Conservation (phyloP, 345 rosid species). For the Gossypium rotundifolium region DNA sequence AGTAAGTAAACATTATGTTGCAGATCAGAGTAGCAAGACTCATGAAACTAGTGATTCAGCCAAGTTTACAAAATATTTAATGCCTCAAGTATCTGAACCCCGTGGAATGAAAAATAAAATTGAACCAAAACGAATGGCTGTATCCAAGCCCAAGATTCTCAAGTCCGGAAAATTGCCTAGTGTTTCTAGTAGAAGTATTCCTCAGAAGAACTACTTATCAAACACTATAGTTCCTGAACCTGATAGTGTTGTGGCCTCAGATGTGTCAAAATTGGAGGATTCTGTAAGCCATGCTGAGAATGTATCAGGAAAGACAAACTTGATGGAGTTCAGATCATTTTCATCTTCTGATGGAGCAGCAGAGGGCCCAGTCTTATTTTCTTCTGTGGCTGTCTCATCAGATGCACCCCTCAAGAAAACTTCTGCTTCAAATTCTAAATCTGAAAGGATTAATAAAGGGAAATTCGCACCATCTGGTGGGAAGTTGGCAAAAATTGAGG, state of each 20-base stretch:
- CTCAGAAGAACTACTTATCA: constrained; percentile 37
- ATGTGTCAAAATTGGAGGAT: constrained; percentile 35
- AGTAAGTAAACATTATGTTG: constrained; percentile 87
- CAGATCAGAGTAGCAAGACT: constrained; percentile 38
- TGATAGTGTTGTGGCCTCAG: constrained; percentile 29
- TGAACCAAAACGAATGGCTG: constrained; percentile 39
- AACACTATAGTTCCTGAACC: constrained; percentile 30
- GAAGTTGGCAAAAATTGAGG: constrained; percentile 43
- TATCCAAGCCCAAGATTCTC: constrained; percentile 48
- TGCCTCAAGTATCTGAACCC: constrained; percentile 60
- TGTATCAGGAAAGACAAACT: constrained; percentile 33
- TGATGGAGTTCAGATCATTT: constrained; percentile 29
- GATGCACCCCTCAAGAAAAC: constrained; percentile 34
- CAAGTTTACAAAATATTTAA: constrained; percentile 55
- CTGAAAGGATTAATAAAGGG: constrained; percentile 34
- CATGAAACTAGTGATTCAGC: constrained; percentile 50
- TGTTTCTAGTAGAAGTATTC: constrained; percentile 39
- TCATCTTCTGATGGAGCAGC: constrained; percentile 38
- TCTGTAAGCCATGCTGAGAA: constrained; percentile 32
- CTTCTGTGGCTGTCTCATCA: constrained; percentile 38
- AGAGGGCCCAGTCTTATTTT: constrained; percentile 41
- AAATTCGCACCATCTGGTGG: constrained; percentile 40
- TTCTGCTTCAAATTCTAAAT: constrained; percentile 29
- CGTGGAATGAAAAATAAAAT: constrained; percentile 56
- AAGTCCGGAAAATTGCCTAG: constrained; percentile 51